These are phyloP conservation scores for Fomitopsis pulvina DNA, from an alignment of 768 basidiomycete genomes.

Conservation along the genomic window DNA sequence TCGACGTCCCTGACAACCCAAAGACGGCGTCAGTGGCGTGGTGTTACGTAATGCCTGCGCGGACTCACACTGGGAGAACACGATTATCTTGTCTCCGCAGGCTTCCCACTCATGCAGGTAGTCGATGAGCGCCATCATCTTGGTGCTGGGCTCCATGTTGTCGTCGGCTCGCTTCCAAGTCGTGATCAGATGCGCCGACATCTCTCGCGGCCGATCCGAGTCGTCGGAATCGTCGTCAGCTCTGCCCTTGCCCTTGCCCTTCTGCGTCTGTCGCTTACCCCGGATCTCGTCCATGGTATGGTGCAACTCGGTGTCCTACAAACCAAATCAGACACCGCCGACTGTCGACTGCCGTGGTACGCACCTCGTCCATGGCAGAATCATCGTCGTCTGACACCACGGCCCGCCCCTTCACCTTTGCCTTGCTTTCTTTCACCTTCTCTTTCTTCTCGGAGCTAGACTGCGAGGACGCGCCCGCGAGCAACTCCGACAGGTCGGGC, in stretches of 20 bases:
- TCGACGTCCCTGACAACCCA: slow-evolving; percentile 52
- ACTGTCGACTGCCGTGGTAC: not conserved
- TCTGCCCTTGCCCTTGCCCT: slow-evolving; percentile 16
- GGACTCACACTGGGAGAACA: slow-evolving; percentile 60
- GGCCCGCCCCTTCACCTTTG: slow-evolving; percentile 4
- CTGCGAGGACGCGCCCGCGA: slow-evolving; percentile 9
- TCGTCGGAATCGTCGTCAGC: slow-evolving; percentile 14
- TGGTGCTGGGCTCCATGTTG: slow-evolving; percentile 59
- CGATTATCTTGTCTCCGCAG: slow-evolving; percentile 63
- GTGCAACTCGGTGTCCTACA: not conserved
- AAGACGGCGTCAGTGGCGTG: not conserved
- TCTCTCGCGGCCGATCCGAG: slow-evolving; percentile 15
- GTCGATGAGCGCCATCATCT: slow-evolving; percentile 54
- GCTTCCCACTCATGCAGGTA: slow-evolving; percentile 53
- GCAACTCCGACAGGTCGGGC: slow-evolving; percentile 39
- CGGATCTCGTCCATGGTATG: slow-evolving; percentile 12
- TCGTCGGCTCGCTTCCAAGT: slow-evolving; percentile 57
- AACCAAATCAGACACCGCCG: not conserved
- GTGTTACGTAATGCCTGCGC: not conserved
- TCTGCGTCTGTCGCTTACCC: slow-evolving; percentile 23
- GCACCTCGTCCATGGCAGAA: not conserved
- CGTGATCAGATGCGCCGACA: slow-evolving; percentile 28
- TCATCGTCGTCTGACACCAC: slow-evolving; percentile 4
- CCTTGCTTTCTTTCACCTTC: not conserved
- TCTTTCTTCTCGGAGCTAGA: not conserved